Conservation (phyloP, 805 yeast genomes). For the Metschnikowia picachoensis region DNA sequence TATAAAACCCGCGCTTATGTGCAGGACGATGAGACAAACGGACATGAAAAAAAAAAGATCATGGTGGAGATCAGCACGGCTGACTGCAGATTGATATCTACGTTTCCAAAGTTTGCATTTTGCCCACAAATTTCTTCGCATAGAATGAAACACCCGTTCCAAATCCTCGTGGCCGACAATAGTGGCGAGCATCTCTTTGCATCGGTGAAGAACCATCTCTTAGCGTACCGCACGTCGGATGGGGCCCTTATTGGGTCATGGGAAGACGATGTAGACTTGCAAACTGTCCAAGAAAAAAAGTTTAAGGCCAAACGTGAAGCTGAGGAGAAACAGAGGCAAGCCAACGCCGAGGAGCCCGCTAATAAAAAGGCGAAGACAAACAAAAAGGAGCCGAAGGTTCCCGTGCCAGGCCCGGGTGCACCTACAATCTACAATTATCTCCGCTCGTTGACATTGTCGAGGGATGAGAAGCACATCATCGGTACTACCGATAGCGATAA, state of each 20-base stretch:
- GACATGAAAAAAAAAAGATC: slow-evolving; percentile 3
- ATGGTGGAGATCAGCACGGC: too few relatives aligned
- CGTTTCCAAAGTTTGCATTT: neutral
- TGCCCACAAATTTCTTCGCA: too few relatives aligned
- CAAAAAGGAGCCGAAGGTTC: slow-evolving; percentile 17
- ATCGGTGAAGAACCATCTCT: slow-evolving; percentile 56
- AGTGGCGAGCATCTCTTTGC: slow-evolving; percentile 50
- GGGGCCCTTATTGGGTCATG: slow-evolving; percentile 53
- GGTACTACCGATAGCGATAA: slow-evolving; percentile 83
- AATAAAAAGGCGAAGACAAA: slow-evolving; percentile 11
- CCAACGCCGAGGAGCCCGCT: slow-evolving; percentile 11
- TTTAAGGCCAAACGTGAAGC: slow-evolving; percentile 22
- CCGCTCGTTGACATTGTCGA: slow-evolving; percentile 53
- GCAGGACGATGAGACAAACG: slow-evolving; percentile 11
- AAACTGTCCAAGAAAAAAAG: slow-evolving; percentile 45
- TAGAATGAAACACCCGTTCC: slow-evolving; percentile 68
- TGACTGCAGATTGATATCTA: neutral
- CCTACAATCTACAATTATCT: slow-evolving; percentile 66
- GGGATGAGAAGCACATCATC: slow-evolving; percentile 50
- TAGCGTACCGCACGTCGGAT: slow-evolving; percentile 41
- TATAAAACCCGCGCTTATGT: neutral
- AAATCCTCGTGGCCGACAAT: slow-evolving; percentile 44
- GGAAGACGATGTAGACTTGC: slow-evolving; percentile 56
- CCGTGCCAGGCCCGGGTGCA: slow-evolving; percentile 50
- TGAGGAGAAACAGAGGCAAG: slow-evolving; percentile 23